Percentiles rank a stretch among this genome's conserved stretches.
Conservation (phyloP, 2,329 filamentous ascomycete species). For the Albophoma yamanashiensis region DNA sequence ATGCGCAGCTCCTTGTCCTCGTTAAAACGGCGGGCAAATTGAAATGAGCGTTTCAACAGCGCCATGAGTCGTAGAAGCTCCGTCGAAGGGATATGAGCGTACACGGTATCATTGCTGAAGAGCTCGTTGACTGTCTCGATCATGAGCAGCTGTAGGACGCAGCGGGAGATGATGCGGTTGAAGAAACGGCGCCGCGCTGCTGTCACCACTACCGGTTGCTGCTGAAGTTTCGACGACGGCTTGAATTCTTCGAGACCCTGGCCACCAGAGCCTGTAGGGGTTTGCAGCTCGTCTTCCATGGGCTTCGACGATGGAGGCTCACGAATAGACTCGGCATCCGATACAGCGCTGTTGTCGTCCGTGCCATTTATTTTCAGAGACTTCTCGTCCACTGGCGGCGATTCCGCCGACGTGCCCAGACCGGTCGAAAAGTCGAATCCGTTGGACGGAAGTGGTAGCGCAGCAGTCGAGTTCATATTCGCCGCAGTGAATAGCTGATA, state of each 20-base stretch:
- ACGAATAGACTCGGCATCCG: slow-evolving; percentile 21
- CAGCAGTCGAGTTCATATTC: slow-evolving; percentile 41
- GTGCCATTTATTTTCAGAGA: slow-evolving; percentile 51
- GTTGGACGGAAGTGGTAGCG: slow-evolving; percentile 40
- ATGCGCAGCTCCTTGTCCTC: slow-evolving; percentile 93
- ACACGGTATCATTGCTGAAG: slow-evolving; percentile 94
- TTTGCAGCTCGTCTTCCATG: slow-evolving; percentile 23
- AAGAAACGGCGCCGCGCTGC: slow-evolving; percentile 90
- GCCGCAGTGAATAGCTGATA: slow-evolving; percentile 90
- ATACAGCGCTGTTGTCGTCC: slow-evolving; percentile 23
- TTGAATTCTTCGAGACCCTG: slow-evolving; percentile 74
- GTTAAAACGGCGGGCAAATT: slow-evolving; percentile 96
- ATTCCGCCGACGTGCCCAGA: slow-evolving; percentile 29
- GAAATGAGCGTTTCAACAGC: slow-evolving; percentile 88
- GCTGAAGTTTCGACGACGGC: slow-evolving; percentile 63
- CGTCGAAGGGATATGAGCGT: slow-evolving; percentile 79
- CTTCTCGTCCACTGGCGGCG: slow-evolving; percentile 35
- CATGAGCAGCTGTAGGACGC: slow-evolving; percentile 94
- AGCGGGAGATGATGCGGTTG: slow-evolving; percentile 98
- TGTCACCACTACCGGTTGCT: slow-evolving; percentile 85
- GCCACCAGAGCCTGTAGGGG: slow-evolving; percentile 20
- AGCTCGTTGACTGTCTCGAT: slow-evolving; percentile 99
- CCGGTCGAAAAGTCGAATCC: slow-evolving; percentile 38
- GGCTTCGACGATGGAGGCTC: slow-evolving; percentile 15
- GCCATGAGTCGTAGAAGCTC: slow-evolving; percentile 90